These are phyloP conservation scores for Lipomyces yamadae DNA, from an alignment of 805 yeast genomes.

Conservation along the genomic window DNA sequence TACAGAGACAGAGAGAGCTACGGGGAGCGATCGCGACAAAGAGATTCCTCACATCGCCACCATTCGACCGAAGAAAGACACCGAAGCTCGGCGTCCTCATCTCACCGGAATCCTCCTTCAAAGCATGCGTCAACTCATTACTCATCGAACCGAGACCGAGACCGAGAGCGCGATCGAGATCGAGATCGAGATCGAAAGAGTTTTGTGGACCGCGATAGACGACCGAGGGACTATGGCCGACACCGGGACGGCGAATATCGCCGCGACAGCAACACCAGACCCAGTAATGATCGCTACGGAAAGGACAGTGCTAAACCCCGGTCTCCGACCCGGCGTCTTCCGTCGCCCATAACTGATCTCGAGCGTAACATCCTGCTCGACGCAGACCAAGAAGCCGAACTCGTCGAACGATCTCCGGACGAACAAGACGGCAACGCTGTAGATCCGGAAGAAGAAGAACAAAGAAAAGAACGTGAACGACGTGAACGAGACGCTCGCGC, in stretches of 20 bases:
- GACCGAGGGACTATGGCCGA: conserved; percentile 7
- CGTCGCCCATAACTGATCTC: conserved; percentile 2
- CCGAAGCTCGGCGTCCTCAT: not conserved
- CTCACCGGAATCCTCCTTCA: not conserved
- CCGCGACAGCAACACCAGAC: conserved; percentile 8
- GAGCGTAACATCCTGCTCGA: conserved; percentile 21
- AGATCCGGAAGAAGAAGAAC: conserved; percentile 32
- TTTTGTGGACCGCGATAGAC: conserved; percentile 13
- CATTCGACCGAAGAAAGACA: not conserved
- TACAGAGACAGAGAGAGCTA: conserved; percentile 5
- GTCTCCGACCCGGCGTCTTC: not conserved
- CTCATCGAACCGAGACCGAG: not conserved
- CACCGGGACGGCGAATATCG: too few species aligned
- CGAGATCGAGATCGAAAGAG: not conserved
- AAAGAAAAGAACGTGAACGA: conserved; percentile 41
- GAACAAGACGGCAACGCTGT: not conserved
- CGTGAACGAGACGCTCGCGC: conserved; percentile 51
- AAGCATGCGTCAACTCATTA: not conserved
- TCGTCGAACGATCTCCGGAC: conserved; percentile 5
- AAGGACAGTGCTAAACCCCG: not conserved
- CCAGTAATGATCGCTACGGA: not conserved
- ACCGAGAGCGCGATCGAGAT: conserved; percentile 1
- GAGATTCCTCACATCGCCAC: not conserved
- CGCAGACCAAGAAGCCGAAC: conserved; percentile 36
- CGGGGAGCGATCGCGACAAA: not conserved